Evolutionary conservation across 805 yeast genomes (phyloP).

Genomic region (Ogataea saltuana): DNA sequence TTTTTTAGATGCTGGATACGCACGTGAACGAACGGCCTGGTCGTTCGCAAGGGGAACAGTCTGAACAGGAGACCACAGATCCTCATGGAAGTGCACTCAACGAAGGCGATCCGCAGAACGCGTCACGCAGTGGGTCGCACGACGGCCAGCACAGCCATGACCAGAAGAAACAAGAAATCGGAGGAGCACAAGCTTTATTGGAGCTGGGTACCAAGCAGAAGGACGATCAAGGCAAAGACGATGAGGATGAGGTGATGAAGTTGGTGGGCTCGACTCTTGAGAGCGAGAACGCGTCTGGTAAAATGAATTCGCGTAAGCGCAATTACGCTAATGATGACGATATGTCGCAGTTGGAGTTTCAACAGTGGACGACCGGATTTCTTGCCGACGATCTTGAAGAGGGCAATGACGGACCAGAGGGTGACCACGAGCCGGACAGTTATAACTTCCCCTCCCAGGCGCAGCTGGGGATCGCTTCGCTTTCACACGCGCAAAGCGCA

Average conservation of each 20-base stretch:
- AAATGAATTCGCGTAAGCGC: constrained; percentile 28
- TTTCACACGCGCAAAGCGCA: constrained; percentile 14
- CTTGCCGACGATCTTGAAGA: constrained; percentile 43
- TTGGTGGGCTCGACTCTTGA: constrained; percentile 63
- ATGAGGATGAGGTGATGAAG: constrained; percentile 77
- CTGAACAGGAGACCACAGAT: constrained; percentile 1
- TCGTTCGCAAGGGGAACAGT: constrained; percentile 5
- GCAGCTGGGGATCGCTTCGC: constrained; percentile 18
- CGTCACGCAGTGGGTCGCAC: constrained; percentile 10
- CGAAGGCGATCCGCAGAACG: constrained; percentile 4
- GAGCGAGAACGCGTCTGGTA: constrained; percentile 4
- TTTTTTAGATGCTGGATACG: constrained; percentile 4
- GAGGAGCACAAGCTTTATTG: constrained; percentile 33
- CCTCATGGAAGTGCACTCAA: neutral
- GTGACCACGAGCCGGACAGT: constrained; percentile 14
- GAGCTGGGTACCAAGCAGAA: constrained; percentile 27
- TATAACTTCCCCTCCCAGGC: constrained; percentile 18
- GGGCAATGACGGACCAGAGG: constrained; percentile 22
- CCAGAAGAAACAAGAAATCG: constrained; percentile 24
- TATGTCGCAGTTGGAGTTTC: constrained; percentile 48
- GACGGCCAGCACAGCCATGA: constrained; percentile 6
- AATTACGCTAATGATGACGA: constrained; percentile 42
- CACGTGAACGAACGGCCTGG: constrained; percentile 3
- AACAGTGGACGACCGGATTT: constrained; percentile 55
- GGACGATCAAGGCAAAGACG: constrained; percentile 44